Evolutionary conservation across 441 rosid genomes (phyloP), one percentile per base, ranked within the genome.

Genomic region (Aquilaria agallochum): DNA sequence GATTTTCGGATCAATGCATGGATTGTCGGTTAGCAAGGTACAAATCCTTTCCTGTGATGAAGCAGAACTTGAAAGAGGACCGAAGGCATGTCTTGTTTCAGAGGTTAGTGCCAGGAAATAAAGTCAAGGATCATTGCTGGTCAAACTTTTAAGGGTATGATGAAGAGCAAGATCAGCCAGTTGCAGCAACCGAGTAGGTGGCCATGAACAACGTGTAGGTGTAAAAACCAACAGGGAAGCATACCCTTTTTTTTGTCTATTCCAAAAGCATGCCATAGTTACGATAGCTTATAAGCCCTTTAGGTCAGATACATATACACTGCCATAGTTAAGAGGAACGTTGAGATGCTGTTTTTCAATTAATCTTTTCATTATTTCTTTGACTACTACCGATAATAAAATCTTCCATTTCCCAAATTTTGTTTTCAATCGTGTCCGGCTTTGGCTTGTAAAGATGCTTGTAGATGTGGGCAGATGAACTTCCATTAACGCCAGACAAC

Each of bases 281-380:
- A 65, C 68, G 52, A 55, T 70, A 72, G 73, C 57, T 64, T 68
- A 55, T 57, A 36, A 36, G 68, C 64, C 60, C 31, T 58, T 56
- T 47, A 68, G 74, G 60, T 56, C 56, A 76, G 76, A 65, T 69
- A 65, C 65, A 33, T 34, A 66, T 51, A 66, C 71, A 66, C 54
- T 67, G 53, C 69, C 64, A 34, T 31, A 56, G 12, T 9, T 52
- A 62, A 54, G 64, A 62, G 50, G 58, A 63, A 63, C 56, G 77
- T 53, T 36, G 42, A 36, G 42, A 36, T 36, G 42, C 42, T 77
- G 55, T 66, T 66, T 57, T 5, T 32, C 57, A 50, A 55, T 34
- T 59, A 31, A 47, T 53, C 27, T 10, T 31, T 46, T 32, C 42
- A 30, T 27, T 64, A 69, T 74, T 74, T 72, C 62, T 69, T 76